Evolutionary conservation across 1,139 yeast genomes (phyloP), one percentile per base, ranked within the genome.

Genomic region (Debaryomyces subglobosus): DNA sequence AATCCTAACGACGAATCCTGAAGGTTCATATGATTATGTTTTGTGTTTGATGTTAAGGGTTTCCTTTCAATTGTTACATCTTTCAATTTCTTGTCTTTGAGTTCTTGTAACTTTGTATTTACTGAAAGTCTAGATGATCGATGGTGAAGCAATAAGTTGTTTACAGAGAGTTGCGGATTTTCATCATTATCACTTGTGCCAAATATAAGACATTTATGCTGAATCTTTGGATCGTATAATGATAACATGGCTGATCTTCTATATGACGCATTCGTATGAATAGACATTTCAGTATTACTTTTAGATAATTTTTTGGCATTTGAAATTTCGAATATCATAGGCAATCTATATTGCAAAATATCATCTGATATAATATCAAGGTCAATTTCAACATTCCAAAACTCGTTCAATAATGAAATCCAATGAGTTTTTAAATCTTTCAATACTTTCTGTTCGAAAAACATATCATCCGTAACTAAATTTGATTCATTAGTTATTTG

Each of bases 181-280:
- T 72, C 76, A 30, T 51, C 53, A 49, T 64, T 38, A 54, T 55
- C 42, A 58, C 54, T 40, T 9, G 53, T 64, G 47, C 71, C 73
- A 49, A 62, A 61, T 2, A 72, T 65, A n/a, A 73, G 56, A 52
- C 73, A 64, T 60, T 72, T 66, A 58, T 70, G 68, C 58, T 68
- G 69, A 33, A 64, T 60, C 43, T 63, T 63, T 49, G 63, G 66
- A 51, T 80, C 84, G 54, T 79, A 76, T 51, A 81, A 65, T 5
- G 82, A 78, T 45, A 81, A 67, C 74, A 81, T 78, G 4, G 82
- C 83, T 34, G 82, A 78, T 47, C 85, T 69, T 58, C 85, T 69
- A 54, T 71, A 74, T 9, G 82, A 72, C 2, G 85, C 82, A 54
- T 80, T 79, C 3, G 77, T 72, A 46, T 68, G 75, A 51, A 81